Evolutionary conservation across 257 asterid species (phyloP), one percentile per base, ranked within the genome.

Genomic region (Thymus mandschuricus): DNA sequence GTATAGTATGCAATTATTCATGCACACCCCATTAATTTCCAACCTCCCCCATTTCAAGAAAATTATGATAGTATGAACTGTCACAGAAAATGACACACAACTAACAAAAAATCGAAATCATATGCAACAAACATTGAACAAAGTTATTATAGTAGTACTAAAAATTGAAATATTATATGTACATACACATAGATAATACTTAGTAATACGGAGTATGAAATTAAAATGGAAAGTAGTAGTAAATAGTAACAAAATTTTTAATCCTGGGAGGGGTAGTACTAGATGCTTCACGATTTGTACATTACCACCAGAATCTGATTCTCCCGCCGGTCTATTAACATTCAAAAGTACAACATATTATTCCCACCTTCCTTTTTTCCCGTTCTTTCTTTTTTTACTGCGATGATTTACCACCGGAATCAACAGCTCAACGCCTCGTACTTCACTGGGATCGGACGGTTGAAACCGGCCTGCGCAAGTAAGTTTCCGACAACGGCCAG

Each of bases 341-440:
- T 72, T 78, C 46, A 76, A 41, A 77, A 50, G 50, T 35, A 66
- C 57, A 31, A 11, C 11, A 38, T 6, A 48, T 70, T 56, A 52
- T 38, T 43, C 43, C 66, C 29, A 38, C 40, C 5, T 35, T 35
- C 58, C 33, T 75, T 8, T 21, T 21, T 41, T 10, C 41, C 5
- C 4, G 10, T 63, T 30, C 8, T 1, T 60, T 30, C 13, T 6
- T 60, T 13, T 60, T 60, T 28, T 11, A 65, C 27, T 2, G 40
- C 51, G 21, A 62, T 9, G 27, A 41, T 3, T 34, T 55, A 60
- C 49, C 58, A 69, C 62, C 40, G 28, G n/a, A 57, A 52, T 86
- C 79, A 91, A 74, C 97, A 92, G 85, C 93, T 95, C 61, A 92
- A 60, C 45, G 91, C 99, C 65, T 89, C 98, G 5, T 87, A 94